Evolutionary conservation across 768 basidiomycete genomes (phyloP), one percentile per base, ranked within the genome.

Genomic region (Calvatia gigantea): DNA sequence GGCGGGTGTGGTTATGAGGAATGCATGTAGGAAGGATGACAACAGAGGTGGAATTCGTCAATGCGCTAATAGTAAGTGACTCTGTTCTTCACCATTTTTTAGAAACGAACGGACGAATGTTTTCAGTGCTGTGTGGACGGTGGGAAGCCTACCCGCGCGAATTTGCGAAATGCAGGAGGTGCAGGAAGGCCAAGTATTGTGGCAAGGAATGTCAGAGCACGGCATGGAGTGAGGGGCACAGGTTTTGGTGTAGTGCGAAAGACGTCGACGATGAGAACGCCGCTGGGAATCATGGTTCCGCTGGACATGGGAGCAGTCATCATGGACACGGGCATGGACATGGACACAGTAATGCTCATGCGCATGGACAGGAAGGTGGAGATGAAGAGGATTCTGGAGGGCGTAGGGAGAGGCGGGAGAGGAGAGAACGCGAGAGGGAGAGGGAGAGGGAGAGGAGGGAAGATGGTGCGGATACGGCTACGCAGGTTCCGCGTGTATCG

Each of bases 1-100:
- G 97, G 97, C 96, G 0, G 94, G 94, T 2, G 96, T 98, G n/a
- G 97, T 98, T 65, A 99, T 98, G 97, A 82, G 97, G 50, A 99
- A 99, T 69, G 97, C 97, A 11, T 99, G 97, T 72, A 77, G 96
- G 67, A 98, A 99, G 75, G 97, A 98, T 63, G 96, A 98, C 60
- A 84, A 79, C 46, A 75, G 87, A 32, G 94, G 94, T 50, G 97
- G 97, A 9, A 94, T 98, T 59, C 73, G 97, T 54, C 97, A 98
- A 70, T 99, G 97, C 76, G 97, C 97, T 0, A 97, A 97, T 67
- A 98, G 89, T 91, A 60, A 69, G 87, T 80, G 3, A 8, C 21
- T 42, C 39, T 50, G 29, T 32, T 32, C 25, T 47, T 23, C 58
- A 21, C 25, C 48, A 9, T 25, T 49, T 21, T 23, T 25, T 29